These are phyloP conservation scores for Colletotrichum brevisporum DNA, from an alignment of 2,329 filamentous ascomycete genomes.

Conservation along the genomic window DNA sequence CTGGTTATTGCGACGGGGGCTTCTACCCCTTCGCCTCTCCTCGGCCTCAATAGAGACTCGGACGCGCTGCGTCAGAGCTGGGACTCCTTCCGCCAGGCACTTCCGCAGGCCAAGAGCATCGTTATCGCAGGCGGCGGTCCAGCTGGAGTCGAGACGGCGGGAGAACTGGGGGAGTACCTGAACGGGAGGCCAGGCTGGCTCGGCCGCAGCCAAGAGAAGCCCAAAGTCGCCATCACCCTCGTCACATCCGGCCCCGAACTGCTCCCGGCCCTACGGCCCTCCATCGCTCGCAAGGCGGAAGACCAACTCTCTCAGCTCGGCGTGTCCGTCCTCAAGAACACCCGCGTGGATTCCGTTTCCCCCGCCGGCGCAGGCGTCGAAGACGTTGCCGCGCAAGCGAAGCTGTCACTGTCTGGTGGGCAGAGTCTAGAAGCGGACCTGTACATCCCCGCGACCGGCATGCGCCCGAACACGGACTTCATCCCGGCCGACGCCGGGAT, in stretches of 20 bases:
- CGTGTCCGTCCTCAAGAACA: slow-evolving; percentile 60
- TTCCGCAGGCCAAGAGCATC: slow-evolving; percentile 57
- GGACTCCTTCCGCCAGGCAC: slow-evolving; percentile 54
- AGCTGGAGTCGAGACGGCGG: slow-evolving; percentile 66
- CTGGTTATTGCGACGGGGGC: slow-evolving; percentile 65
- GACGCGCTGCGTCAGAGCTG: slow-evolving; percentile 52
- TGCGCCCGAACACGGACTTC: slow-evolving; percentile 57
- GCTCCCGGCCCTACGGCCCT: slow-evolving; percentile 55
- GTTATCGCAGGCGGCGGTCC: slow-evolving; percentile 65
- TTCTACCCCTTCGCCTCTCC: slow-evolving; percentile 59
- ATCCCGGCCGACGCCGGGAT: slow-evolving; percentile 46
- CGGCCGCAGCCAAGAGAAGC: slow-evolving; percentile 46
- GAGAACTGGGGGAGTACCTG: slow-evolving; percentile 65
- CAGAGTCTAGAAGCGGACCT: slow-evolving; percentile 57
- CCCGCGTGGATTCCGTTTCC: slow-evolving; percentile 51
- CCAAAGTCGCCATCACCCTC: slow-evolving; percentile 60
- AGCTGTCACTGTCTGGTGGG: slow-evolving; percentile 56
- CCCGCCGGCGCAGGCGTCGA: slow-evolving; percentile 49
- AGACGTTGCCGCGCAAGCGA: slow-evolving; percentile 47
- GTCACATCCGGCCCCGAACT: slow-evolving; percentile 56
- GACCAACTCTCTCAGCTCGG: slow-evolving; percentile 58
- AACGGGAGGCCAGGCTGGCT: slow-evolving; percentile 61
- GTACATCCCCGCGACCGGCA: slow-evolving; percentile 63
- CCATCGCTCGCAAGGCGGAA: slow-evolving; percentile 58
- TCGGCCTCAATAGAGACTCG: slow-evolving; percentile 55